phyloP scores from a whole-genome alignment of 768 basidiomycete genomes.

The Tylopilus sp. region DNA sequence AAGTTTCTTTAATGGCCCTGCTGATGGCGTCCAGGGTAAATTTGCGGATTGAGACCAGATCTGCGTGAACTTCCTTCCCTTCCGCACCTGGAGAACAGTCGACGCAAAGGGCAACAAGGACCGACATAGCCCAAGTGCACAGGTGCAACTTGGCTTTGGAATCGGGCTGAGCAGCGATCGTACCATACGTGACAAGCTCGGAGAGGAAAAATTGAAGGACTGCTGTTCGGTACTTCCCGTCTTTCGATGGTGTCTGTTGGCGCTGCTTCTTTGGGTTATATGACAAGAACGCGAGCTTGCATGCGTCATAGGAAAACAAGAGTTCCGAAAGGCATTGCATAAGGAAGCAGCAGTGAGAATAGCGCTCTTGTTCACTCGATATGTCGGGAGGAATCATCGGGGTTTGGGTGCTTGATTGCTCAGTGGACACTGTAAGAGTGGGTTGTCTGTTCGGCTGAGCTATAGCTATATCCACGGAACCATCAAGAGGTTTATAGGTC shows the following conservation, averaged over 20 bases:
- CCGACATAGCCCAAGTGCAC: constrained; percentile 86
- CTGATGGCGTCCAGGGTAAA: constrained; percentile 87
- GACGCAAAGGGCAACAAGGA: constrained; percentile 90
- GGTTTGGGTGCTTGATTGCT: constrained; percentile 17
- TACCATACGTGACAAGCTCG: constrained; percentile 77
- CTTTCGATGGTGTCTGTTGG: constrained; percentile 59
- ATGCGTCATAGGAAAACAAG: constrained; percentile 86
- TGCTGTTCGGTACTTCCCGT: constrained; percentile 58
- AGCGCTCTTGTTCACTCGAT: constrained; percentile 26
- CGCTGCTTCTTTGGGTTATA: constrained; percentile 63
- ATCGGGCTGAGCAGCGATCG: constrained; percentile 61
- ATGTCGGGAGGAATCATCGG: constrained; percentile 10
- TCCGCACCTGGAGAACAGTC: constrained; percentile 68
- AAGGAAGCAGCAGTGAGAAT: constrained; percentile 71
- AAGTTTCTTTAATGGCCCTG: constrained; percentile 79
- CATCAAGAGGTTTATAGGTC: constrained; percentile 49
- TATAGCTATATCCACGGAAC: constrained; percentile 16
- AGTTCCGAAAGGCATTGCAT: constrained; percentile 93
- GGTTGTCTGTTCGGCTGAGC: constrained; percentile 17
- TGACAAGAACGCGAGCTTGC: constrained; percentile 85
- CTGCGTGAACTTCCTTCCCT: constrained; percentile 70
- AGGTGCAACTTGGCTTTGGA: constrained; percentile 55
- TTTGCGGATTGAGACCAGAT: constrained; percentile 88
- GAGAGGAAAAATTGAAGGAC: constrained; percentile 80
- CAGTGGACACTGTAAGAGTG: constrained; percentile 1